These are phyloP conservation scores for Volutella citrinella DNA, from an alignment of 2,329 filamentous ascomycete species.

Conservation along the genomic window DNA sequence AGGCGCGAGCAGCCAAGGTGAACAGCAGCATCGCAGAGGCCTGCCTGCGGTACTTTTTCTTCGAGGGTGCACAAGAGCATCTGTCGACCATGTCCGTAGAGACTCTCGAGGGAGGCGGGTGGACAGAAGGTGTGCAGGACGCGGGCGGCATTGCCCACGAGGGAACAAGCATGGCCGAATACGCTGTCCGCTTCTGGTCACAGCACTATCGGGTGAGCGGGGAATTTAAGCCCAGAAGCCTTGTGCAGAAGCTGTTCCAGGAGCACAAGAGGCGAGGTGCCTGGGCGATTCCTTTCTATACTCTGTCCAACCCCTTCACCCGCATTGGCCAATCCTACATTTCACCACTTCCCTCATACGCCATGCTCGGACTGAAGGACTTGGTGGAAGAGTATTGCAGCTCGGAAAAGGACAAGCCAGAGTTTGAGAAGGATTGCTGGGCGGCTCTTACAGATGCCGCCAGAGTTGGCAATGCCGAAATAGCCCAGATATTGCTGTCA, in stretches of 20 bases:
- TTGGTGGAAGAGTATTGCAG: not conserved
- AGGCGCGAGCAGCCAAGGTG: not conserved
- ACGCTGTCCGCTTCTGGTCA: slow-evolving; percentile 3
- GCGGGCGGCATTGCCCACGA: not conserved
- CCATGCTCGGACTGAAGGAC: not conserved
- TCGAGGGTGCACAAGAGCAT: not conserved
- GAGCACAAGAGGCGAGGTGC: too few relatives aligned
- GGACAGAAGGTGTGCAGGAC: not conserved
- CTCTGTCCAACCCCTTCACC: slow-evolving; percentile 2
- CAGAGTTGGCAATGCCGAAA: not conserved
- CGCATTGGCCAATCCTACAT: slow-evolving; percentile 1
- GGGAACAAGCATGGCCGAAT: not conserved
- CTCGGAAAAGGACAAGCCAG: not conserved
- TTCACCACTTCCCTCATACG: not conserved
- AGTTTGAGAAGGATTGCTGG: not conserved
- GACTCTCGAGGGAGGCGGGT: not conserved
- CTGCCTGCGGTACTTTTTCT: not conserved
- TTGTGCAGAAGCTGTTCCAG: too few relatives aligned
- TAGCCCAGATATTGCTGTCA: not conserved
- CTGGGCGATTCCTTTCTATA: not conserved
- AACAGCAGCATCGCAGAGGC: not conserved
- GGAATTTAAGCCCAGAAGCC: too few relatives aligned
- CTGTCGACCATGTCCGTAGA: not conserved
- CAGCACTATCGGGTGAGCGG: slow-evolving; percentile 2
- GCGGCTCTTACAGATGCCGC: slow-evolving; percentile 2